A percentile compares a stretch with the other conserved stretches of the same genome.
These are phyloP conservation scores for Tolypocladium pustulatum DNA, from an alignment of 2,329 filamentous ascomycete genomes.

Conservation along the genomic window DNA sequence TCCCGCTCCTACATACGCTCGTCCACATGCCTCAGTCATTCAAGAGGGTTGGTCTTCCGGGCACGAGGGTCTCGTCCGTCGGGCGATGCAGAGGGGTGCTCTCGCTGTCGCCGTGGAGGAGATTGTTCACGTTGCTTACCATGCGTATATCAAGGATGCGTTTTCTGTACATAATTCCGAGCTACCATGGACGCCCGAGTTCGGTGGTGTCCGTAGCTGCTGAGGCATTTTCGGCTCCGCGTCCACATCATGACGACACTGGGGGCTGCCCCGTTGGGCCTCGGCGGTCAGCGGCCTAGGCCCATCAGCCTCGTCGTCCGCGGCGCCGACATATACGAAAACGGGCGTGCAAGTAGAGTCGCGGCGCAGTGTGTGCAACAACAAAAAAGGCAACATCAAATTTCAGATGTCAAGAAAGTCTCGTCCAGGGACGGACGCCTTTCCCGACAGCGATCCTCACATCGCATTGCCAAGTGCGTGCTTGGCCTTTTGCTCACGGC, in stretches of 20 bases:
- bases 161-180: background rate
- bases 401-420: background rate
- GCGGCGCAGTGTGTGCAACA: background rate
- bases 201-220: background rate
- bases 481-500: background rate
- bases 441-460: background rate
- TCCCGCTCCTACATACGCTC: background rate
- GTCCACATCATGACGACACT: background rate
- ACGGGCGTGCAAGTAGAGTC: background rate
- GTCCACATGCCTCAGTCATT: background rate
- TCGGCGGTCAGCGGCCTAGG: background rate
- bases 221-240: constrained; percentile 8
- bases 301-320: background rate
- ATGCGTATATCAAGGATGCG: background rate
- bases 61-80: background rate
- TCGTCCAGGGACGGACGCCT: background rate
- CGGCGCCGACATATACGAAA: background rate
- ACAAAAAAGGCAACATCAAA: background rate
- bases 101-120: background rate
- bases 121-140: too few species aligned
- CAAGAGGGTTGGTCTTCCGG: background rate
- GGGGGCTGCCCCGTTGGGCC: background rate
- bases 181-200: background rate
- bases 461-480: background rate
- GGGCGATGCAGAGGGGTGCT: background rate